Evolutionary conservation across 768 basidiomycete genomes (phyloP).

Genomic region (Lanmaoa rubissima): DNA sequence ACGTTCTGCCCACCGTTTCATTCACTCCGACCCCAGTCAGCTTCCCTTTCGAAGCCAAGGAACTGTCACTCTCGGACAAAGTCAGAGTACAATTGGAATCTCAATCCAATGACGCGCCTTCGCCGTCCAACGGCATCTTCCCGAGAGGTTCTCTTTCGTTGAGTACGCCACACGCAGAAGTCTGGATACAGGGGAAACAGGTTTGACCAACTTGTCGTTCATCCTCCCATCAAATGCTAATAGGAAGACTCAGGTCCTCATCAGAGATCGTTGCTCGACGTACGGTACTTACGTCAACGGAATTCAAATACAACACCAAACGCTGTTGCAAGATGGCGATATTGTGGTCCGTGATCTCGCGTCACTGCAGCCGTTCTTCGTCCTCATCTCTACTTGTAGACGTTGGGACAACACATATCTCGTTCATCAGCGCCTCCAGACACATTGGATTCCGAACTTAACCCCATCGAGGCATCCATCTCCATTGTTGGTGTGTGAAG

Average conservation of each 20-base stretch:
- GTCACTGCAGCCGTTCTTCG: background rate
- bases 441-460: constrained; percentile 45
- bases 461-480: constrained; percentile 43
- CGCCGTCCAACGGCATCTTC: constrained; percentile 43
- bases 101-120: constrained; percentile 28
- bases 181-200: constrained; percentile 45
- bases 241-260: constrained; percentile 36
- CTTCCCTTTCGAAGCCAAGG: constrained; percentile 40
- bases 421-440: constrained; percentile 40
- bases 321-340: constrained; percentile 41
- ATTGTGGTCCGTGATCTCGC: constrained; percentile 37
- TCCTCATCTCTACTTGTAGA: constrained; percentile 29
- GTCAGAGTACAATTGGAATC: constrained; percentile 34
- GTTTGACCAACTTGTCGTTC: constrained; percentile 25
- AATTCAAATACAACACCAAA: constrained; percentile 37
- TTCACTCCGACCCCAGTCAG: constrained; percentile 36
- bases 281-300: constrained; percentile 52
- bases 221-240: constrained; percentile 8
- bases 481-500: constrained; percentile 34
- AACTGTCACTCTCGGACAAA: constrained; percentile 32
- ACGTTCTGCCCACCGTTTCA: constrained; percentile 30
- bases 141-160: constrained; percentile 38
- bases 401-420: constrained; percentile 38
- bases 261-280: constrained; percentile 45
- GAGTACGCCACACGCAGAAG: constrained; percentile 43